Evolutionary conservation across 495 filamentous ascomycete genomes (phyloP), one percentile per base, ranked within the genome.

Genomic region (Aspergillus asperescens): DNA sequence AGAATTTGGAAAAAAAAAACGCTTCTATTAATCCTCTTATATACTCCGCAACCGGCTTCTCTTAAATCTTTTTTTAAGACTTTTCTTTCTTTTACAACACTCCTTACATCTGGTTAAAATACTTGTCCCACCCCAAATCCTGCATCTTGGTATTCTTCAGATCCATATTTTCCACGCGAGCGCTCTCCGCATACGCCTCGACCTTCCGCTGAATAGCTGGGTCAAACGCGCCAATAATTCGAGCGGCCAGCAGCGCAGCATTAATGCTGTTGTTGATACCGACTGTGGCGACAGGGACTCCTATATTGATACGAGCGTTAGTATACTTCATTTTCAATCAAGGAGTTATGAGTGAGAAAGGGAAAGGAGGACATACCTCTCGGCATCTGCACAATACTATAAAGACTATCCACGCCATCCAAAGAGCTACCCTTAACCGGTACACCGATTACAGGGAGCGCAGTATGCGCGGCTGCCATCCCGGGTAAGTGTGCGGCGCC

Each of bases 321-420:
- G 19, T 29, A 25, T 16, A 2, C 7, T 45, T 29, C 8, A n/a
- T 45, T 5, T 28, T 28, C 23, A 6, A n/a, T 5, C 2, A 4
- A 8, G 4, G 34, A 28, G 15, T 42, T n/a, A 16, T n/a, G 1
- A 15, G 23, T 15, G 10, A 39, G 44, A 12, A 42, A 31, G 24
- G 35, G 48, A 10, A 41, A 7, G 7, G 31, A 9, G 20, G 27
- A 62, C 56, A 54, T 65, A 82, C 80, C 65, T 70, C 81, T 64
- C 37, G 92, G 93, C 94, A 98, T 96, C 68, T 96, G 90, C 8
- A 90, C 87, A 62, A 95, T 96, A 57, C 86, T 91, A 58, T 88
- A 78, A 59, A 97, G 66, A 62, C 87, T 92, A 64, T 98, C 94
- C 50, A 92, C 77, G 27, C 94, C 92, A 66, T 95, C 93, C 34